These are phyloP conservation scores for Alternaria panax DNA, from an alignment of 2,329 filamentous ascomycete genomes.

Conservation along the genomic window DNA sequence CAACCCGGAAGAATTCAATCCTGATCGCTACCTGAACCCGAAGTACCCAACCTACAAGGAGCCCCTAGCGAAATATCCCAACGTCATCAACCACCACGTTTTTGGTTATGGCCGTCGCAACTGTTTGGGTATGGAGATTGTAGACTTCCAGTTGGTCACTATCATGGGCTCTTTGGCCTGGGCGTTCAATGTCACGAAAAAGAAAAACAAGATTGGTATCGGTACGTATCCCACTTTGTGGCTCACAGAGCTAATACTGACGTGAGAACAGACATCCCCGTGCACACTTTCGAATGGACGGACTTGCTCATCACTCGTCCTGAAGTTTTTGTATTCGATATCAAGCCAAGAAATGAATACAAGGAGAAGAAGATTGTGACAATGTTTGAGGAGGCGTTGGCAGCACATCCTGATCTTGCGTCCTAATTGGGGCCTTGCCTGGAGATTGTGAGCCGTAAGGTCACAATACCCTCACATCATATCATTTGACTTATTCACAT, in stretches of 20 bases:
- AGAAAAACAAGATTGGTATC: constrained; percentile 5
- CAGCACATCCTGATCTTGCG: background rate
- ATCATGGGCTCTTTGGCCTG: constrained; percentile 21
- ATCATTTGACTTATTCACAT: too few species aligned
- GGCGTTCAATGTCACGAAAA: constrained; percentile 17
- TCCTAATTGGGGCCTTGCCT: background rate
- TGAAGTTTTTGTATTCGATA: constrained; percentile 4
- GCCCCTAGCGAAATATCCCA: constrained; percentile 19
- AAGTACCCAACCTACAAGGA: constrained; percentile 21
- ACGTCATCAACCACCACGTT: constrained; percentile 15
- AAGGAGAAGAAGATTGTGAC: constrained; percentile 5
- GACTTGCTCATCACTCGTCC: constrained; percentile 7
- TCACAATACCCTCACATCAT: fast-evolving
- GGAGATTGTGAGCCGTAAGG: fast-evolving
- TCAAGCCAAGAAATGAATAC: constrained; percentile 1
- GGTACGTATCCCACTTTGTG: background rate
- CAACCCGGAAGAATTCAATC: constrained; percentile 64
- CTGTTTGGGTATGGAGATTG: constrained; percentile 22
- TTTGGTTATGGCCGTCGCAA: constrained; percentile 24
- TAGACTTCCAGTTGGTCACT: constrained; percentile 19
- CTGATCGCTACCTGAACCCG: constrained; percentile 62
- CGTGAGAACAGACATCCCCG: background rate
- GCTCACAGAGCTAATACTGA: background rate
- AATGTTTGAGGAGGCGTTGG: constrained; percentile 6
- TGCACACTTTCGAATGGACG: constrained; percentile 3